Base-by-base conservation (phyloP, 177 flowering plant genomes). In the Vitis hybrid region DNA sequence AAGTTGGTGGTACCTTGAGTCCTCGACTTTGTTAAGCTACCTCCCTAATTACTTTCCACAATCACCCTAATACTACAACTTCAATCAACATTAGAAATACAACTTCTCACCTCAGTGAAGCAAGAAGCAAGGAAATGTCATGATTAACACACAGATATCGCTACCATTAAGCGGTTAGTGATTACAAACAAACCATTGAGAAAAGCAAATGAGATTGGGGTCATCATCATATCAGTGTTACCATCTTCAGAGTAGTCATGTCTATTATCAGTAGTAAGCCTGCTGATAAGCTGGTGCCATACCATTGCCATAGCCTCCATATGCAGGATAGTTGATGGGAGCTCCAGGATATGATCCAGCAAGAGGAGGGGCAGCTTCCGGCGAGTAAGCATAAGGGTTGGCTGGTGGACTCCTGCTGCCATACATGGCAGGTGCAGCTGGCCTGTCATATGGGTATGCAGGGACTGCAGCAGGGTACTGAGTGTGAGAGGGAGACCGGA, bases 351-450 rank as follows among this genome's bases (percentile, higher is more conserved):
- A 94, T 50, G 97, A 75, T 50, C 87, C 87, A 48, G 79, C 76
- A 52, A 80, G 72, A 11, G 84, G 83, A 13, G 90, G 74, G 16
- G 85, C 83, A 31, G 89, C 83, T 76, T 89, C 91, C 0, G 97
- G 91, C 39, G 98, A 88, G 83, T 90, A 94, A 2, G 77, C 78
- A 69, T 90, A 87, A 2, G 82, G 84, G 65, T 69, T 65, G 64
- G 79, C 55, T 10, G 87, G 87, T 29, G 98, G 98, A 75, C 97
- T 93, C 82, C 89, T 75, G 89, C 79, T 90, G 52, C 90, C 89
- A 64, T 91, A 89, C 73, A 89, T 76, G 51, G 89, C 26, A 7
- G 93, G 88, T 66, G 82, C 85, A 39, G 86, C 64, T 3, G 82
- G 74, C 68, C 80, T 79, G 56, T 84, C 85, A 39, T 82, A 90